phyloP scores from a whole-genome alignment of 495 filamentous ascomycete genomes.

The Xylaria intraflava region DNA sequence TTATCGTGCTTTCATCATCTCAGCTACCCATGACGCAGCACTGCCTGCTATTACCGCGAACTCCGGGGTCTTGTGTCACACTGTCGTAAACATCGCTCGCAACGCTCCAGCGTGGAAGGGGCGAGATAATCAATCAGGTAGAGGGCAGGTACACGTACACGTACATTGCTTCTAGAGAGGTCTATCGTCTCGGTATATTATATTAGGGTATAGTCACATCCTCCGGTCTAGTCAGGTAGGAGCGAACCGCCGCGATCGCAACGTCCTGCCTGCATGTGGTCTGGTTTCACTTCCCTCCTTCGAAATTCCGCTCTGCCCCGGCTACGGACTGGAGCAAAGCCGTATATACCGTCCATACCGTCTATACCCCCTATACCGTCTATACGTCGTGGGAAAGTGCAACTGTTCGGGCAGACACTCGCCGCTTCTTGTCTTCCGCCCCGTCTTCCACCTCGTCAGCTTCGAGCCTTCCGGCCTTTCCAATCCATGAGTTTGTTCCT shows the following conservation, averaged over 20 bases:
- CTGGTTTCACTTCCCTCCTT: neutral
- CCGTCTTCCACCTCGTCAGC: slow-evolving; percentile 8
- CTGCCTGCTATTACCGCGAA: neutral
- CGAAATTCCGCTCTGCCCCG: neutral
- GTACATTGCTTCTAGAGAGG: too few species aligned
- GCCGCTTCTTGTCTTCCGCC: neutral
- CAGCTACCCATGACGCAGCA: slow-evolving; percentile 25
- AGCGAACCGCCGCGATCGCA: neutral
- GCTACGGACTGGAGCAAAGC: too few species aligned
- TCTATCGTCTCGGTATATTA: too few species aligned
- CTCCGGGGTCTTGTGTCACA: slow-evolving; percentile 19
- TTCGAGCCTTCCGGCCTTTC: slow-evolving; percentile 8
- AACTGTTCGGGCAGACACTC: neutral
- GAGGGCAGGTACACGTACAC: neutral
- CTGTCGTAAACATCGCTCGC: slow-evolving; percentile 21
- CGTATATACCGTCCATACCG: too few species aligned
- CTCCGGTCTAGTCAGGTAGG: neutral
- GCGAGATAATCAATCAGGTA: slow-evolving; percentile 6
- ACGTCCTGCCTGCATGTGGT: neutral
- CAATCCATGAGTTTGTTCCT: slow-evolving; percentile 18
- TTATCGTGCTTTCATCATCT: slow-evolving; percentile 22
- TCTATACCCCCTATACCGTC: neutral
- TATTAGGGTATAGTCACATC: neutral
- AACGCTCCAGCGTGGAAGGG: neutral
- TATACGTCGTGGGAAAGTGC: neutral